Evolutionary conservation across 352 stramenopile species (phyloP), one percentile per base, ranked within the genome.

Genomic region (Pythium brachiatum): DNA sequence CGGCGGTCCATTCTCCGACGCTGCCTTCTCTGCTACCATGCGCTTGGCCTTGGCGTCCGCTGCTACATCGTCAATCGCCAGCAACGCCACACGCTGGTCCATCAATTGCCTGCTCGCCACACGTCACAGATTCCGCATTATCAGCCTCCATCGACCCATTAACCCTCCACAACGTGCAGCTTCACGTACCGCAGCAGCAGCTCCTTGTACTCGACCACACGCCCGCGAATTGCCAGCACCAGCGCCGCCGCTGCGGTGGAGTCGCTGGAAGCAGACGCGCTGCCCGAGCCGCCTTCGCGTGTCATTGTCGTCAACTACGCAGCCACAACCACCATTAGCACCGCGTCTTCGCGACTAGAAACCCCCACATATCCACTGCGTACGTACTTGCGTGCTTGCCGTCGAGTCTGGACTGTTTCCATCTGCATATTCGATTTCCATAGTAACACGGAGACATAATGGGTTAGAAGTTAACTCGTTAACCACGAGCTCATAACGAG

Each of bases 121-220:
- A 62, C 64, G 57, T 70, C 56, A 55, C 57, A 62, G 46, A 62
- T 44, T 32, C 18, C 38, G 27, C 53, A 15, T 61, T 12, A 36
- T 53, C 46, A 6, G 16, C 27, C 9, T 50, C 18, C 20, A 53
- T 13, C 12, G 47, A 7, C 20, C 36, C 13, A 62, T 18, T 61
- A 32, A 29, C 53, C 25, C 44, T 23, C 54, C 46, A 56, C 32
- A 18, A 57, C 15, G 25, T 3, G n/a, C 8, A 8, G 4, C 11
- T 20, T 12, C 25, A 78, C 79, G 62, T 68, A 92, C 83, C 78
- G 74, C 59, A 90, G 75, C 46, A 90, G 66, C 55, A 76, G 60
- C 65, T 79, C 69, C 65, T 89, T 88, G 77, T 92, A 89, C 74
- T 82, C 79, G 50, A 87, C 70, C 68, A 92, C 81, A 70, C 75